phyloP scores from a whole-genome alignment of 139 green algal genomes.

The Chlorella ohadii region DNA sequence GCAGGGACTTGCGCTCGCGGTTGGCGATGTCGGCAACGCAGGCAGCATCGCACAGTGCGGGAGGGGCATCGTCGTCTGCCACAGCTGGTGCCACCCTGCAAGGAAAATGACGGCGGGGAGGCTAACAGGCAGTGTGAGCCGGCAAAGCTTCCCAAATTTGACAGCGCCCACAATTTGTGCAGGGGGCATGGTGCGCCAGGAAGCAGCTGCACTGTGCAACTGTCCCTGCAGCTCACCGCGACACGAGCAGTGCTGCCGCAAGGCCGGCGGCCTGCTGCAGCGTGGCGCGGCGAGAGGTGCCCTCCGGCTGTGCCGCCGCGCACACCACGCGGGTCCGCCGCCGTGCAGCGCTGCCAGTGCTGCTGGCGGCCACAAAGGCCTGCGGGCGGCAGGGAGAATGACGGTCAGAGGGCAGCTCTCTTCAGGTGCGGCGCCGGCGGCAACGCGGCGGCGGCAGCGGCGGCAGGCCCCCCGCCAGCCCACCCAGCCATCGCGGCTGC shows the following conservation, averaged over 20 bases:
- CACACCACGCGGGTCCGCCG: not conserved
- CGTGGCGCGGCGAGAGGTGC: slow-evolving; percentile 7
- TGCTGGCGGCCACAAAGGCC: slow-evolving; percentile 11
- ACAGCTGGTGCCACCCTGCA: slow-evolving; percentile 6
- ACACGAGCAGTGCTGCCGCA: not conserved
- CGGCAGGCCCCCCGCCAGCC: not conserved
- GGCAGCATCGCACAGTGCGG: slow-evolving; percentile 74
- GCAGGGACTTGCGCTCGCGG: slow-evolving; percentile 59
- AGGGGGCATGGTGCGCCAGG: too few relatives aligned
- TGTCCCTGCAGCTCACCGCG: not conserved
- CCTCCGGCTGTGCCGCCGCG: not conserved
- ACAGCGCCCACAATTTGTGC: too few relatives aligned
- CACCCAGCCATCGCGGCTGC: too few relatives aligned
- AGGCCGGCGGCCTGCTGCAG: not conserved
- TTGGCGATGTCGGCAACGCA: slow-evolving; percentile 64
- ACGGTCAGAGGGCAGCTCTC: not conserved
- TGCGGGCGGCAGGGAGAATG: not conserved
- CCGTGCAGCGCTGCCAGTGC: not conserved
- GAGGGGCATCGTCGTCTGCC: slow-evolving; percentile 28
- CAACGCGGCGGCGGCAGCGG: not conserved
- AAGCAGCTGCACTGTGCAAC: too few relatives aligned
- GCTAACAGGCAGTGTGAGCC: not conserved
- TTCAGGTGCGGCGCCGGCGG: not conserved
- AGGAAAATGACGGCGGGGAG: not conserved
- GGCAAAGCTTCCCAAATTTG: too few relatives aligned